Conservation (phyloP, 768 basidiomycete species). For the Auricularia sp. region DNA sequence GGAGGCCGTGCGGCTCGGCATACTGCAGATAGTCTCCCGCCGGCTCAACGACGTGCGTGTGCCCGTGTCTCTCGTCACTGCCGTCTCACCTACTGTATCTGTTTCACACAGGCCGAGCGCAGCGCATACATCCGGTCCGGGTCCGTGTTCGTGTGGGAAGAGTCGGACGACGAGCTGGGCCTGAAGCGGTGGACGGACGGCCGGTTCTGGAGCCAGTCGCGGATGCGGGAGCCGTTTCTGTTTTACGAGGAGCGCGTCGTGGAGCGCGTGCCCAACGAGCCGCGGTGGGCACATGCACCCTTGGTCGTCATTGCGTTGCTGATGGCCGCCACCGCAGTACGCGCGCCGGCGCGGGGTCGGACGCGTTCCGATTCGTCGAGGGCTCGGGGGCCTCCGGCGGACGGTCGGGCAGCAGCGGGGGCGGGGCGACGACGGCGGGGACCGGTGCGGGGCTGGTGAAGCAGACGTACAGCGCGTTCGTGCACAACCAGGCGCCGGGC, state of each 20-base stretch:
- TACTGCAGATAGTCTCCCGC: conserved; percentile 39
- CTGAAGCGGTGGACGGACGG: conserved; percentile 66
- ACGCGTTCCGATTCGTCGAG: conserved; percentile 47
- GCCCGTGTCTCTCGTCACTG: not conserved
- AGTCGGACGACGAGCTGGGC: conserved; percentile 55
- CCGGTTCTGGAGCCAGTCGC: conserved; percentile 57
- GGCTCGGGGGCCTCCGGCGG: conserved; percentile 36
- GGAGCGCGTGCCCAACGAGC: conserved; percentile 6
- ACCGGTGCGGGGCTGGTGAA: conserved; percentile 45
- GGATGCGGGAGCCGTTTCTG: conserved; percentile 60
- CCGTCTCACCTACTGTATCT: not conserved
- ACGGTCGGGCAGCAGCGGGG: conserved; percentile 41
- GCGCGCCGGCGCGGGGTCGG: conserved; percentile 19
- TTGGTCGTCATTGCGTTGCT: not conserved
- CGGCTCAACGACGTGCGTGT: conserved; percentile 44
- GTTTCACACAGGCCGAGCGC: conserved; percentile 27
- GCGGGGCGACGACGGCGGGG: conserved; percentile 28
- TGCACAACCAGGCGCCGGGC: conserved; percentile 31
- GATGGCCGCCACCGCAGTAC: not conserved
- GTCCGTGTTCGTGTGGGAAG: conserved; percentile 61
- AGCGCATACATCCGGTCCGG: conserved; percentile 46
- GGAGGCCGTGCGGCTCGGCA: conserved; percentile 51
- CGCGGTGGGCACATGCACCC: not conserved
- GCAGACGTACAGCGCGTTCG: conserved; percentile 64
- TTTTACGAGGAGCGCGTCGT: conserved; percentile 44